phyloP scores from a whole-genome alignment of 192 early-diverging fungal genomes.

The Gryganskiella cystojenkinii region DNA sequence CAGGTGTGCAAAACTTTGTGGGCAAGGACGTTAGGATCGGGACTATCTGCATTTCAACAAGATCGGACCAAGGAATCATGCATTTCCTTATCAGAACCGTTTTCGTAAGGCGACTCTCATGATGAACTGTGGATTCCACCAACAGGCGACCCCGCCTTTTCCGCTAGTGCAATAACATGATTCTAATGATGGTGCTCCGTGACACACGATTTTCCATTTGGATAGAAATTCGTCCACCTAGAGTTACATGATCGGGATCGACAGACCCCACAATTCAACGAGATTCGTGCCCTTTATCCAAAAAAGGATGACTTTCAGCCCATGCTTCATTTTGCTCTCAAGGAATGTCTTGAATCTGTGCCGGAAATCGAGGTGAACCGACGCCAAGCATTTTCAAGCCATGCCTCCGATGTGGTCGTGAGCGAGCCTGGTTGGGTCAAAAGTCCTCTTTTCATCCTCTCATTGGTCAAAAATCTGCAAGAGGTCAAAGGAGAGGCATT shows the following conservation, averaged over 20 bases:
- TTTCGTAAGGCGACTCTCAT: conserved; percentile 18
- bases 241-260: conserved; percentile 11
- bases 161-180: background rate
- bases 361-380: conserved; percentile 28
- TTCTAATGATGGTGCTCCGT: background rate
- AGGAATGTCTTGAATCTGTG: conserved; percentile 34
- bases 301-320: conserved; percentile 24
- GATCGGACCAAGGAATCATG: conserved; percentile 4
- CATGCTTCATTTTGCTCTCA: conserved; percentile 26
- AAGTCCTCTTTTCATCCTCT: no score
- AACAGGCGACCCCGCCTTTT: background rate
- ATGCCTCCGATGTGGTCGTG: no score
- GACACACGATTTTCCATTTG: background rate
- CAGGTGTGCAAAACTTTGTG: conserved; percentile 22
- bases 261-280: conserved; percentile 8
- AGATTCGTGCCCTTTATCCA: conserved; percentile 9
- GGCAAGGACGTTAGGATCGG: conserved; percentile 38
- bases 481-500: no score
- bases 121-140: no score
- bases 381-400: background rate
- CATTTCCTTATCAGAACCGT: conserved; percentile 40
- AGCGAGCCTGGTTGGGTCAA: no score
- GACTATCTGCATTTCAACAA: conserved; percentile 28
- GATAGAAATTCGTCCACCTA: conserved; percentile 28
- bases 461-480: no score